Conservation (phyloP, 768 basidiomycete species). For the Steccherinum ochraceum region DNA sequence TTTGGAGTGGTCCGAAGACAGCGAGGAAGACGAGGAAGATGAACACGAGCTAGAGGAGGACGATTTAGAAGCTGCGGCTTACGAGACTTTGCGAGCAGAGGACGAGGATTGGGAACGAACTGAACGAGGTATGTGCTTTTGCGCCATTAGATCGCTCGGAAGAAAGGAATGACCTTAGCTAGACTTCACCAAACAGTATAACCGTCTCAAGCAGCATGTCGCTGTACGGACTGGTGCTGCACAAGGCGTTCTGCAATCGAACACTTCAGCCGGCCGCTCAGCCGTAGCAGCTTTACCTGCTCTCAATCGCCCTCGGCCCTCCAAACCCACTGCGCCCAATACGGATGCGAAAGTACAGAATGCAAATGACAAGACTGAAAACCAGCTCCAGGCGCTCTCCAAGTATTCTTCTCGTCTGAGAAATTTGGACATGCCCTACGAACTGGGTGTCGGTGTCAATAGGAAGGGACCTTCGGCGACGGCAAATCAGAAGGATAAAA, state of each 20-base stretch:
- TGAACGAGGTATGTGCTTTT: conserved; percentile 56
- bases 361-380: conserved; percentile 54
- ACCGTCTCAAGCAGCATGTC: conserved; percentile 87
- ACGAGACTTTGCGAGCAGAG: conserved; percentile 55
- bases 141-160: background rate
- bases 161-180: conserved; percentile 12
- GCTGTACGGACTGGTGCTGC: conserved; percentile 73
- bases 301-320: conserved; percentile 57
- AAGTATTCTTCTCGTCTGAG: conserved; percentile 73
- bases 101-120: conserved; percentile 89
- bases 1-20: conserved; percentile 20
- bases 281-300: conserved; percentile 62
- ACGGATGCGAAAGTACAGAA: conserved; percentile 16
- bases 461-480: conserved; percentile 87
- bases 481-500: conserved; percentile 91
- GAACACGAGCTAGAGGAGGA: conserved; percentile 36
- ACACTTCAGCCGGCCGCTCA: conserved; percentile 44
- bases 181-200: conserved; percentile 99
- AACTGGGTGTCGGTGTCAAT: conserved; percentile 69
- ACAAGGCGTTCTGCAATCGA: conserved; percentile 33
- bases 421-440: conserved; percentile 70
- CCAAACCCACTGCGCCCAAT: conserved; percentile 17
- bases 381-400: conserved; percentile 68
- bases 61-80: conserved; percentile 27
- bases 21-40: conserved; percentile 32